Evolutionary conservation across 176 grass and related monocot species (phyloP).

Genomic region (Oryza officinalis): DNA sequence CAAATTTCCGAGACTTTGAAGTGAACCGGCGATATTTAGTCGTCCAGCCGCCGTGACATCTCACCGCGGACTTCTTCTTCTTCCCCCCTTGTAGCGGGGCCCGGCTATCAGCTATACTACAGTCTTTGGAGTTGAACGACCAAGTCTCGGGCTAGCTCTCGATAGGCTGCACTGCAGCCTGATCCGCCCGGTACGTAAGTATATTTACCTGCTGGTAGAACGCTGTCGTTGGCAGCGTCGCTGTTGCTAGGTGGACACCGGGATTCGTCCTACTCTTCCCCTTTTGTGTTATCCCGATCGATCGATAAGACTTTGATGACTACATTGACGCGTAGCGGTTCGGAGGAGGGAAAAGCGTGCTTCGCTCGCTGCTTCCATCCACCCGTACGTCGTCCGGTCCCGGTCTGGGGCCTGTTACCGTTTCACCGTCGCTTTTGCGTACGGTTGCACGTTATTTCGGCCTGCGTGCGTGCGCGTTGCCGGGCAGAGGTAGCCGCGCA

Average conservation of each 20-base stretch:
- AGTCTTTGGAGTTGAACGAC: conserved; percentile 8
- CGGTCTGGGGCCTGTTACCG: not conserved
- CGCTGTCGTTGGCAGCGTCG: not conserved
- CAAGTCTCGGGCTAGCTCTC: not conserved
- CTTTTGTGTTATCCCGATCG: not conserved
- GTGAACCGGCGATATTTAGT: not conserved
- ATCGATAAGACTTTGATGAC: not conserved
- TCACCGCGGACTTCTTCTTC: not conserved
- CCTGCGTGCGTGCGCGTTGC: not conserved
- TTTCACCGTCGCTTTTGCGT: conserved; percentile 14
- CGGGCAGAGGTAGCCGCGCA: no score
- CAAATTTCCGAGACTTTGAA: not conserved
- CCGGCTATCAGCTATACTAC: not conserved
- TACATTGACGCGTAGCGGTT: not conserved
- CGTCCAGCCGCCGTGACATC: conserved; percentile 3
- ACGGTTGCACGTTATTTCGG: not conserved
- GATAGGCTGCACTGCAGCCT: no score
- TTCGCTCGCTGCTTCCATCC: not conserved
- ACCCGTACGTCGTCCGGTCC: not conserved
- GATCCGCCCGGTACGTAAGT: not conserved
- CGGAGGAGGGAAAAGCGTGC: not conserved
- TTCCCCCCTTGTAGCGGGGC: not conserved
- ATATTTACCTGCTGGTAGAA: not conserved
- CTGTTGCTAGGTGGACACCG: not conserved
- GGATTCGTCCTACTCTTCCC: not conserved